These are phyloP conservation scores for Xylariaceae sp. DNA, from an alignment of 2,329 filamentous ascomycete species.

Conservation along the genomic window DNA sequence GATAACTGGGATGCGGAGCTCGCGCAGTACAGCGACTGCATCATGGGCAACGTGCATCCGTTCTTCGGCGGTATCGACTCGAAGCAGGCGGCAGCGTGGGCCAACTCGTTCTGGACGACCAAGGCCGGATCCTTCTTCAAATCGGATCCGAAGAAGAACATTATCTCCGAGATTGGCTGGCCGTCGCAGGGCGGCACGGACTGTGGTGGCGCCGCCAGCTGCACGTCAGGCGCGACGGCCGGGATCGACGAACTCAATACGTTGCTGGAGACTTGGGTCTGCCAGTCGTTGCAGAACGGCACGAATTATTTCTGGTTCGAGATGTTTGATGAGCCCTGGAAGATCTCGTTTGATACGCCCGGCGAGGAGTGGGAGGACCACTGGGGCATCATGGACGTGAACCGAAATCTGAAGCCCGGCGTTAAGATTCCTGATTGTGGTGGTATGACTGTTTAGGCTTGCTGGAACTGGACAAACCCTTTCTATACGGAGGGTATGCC, in stretches of 20 bases:
- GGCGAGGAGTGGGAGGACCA: constrained; percentile 85
- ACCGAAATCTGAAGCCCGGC: constrained; percentile 77
- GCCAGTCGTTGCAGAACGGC: constrained; percentile 68
- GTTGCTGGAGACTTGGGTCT: constrained; percentile 86
- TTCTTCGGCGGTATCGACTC: constrained; percentile 81
- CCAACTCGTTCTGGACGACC: constrained; percentile 71
- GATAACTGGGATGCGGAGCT: constrained; percentile 75
- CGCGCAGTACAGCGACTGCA: constrained; percentile 67
- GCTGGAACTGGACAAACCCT: not conserved
- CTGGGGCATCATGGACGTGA: constrained; percentile 85
- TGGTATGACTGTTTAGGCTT: constrained; percentile 58
- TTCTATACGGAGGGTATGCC: not conserved
- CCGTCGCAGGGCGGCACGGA: constrained; percentile 74
- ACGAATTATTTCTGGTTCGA: constrained; percentile 98
- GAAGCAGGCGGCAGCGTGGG: constrained; percentile 69
- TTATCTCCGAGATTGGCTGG: constrained; percentile 92
- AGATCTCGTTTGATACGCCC: constrained; percentile 63
- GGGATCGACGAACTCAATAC: constrained; percentile 74
- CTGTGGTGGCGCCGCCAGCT: constrained; percentile 58
- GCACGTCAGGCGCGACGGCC: constrained; percentile 65
- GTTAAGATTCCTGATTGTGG: constrained; percentile 83
- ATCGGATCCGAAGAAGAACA: constrained; percentile 57
- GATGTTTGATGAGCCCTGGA: constrained; percentile 96
- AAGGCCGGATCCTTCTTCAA: constrained; percentile 64
- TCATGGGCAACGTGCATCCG: constrained; percentile 96